Conservation (phyloP, 768 basidiomycete genomes). For the Suillus luteus region DNA sequence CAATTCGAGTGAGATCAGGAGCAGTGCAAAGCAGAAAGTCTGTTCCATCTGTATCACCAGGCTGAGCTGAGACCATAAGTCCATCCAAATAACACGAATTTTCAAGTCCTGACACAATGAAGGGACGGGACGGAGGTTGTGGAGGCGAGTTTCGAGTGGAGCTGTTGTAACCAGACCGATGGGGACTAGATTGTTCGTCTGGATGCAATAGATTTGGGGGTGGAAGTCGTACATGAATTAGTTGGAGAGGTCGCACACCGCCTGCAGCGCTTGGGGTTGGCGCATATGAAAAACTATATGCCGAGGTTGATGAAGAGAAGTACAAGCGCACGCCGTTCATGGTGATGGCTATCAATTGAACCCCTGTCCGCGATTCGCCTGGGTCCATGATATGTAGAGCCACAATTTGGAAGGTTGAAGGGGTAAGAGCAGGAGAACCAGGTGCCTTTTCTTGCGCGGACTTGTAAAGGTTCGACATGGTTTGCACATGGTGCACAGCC, state of each 20-base stretch:
- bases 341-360: slow-evolving; percentile 82
- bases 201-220: slow-evolving; percentile 77
- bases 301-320: slow-evolving; percentile 59
- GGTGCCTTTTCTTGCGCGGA: slow-evolving; percentile 80
- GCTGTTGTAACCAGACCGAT: slow-evolving; percentile 52
- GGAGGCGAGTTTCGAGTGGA: slow-evolving; percentile 43
- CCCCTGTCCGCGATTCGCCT: slow-evolving; percentile 64
- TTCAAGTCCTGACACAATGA: slow-evolving; percentile 59
- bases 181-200: slow-evolving; percentile 60
- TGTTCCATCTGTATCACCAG: slow-evolving; percentile 69
- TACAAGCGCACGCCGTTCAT: slow-evolving; percentile 83
- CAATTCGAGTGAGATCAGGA: slow-evolving; percentile 75
- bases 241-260: slow-evolving; percentile 50
- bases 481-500: slow-evolving; percentile 69
- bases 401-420: slow-evolving; percentile 69
- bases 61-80: slow-evolving; percentile 68
- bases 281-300: slow-evolving; percentile 53
- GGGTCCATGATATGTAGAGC: slow-evolving; percentile 68
- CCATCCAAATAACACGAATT: slow-evolving; percentile 68
- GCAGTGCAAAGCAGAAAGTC: slow-evolving; percentile 77
- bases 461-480: slow-evolving; percentile 73
- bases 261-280: slow-evolving; percentile 31
- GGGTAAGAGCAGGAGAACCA: slow-evolving; percentile 69
- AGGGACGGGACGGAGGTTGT: slow-evolving; percentile 54
- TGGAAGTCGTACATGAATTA: slow-evolving; percentile 79